phyloP scores from a whole-genome alignment of 2,329 filamentous ascomycete species.

The Colletotrichum filicis region DNA sequence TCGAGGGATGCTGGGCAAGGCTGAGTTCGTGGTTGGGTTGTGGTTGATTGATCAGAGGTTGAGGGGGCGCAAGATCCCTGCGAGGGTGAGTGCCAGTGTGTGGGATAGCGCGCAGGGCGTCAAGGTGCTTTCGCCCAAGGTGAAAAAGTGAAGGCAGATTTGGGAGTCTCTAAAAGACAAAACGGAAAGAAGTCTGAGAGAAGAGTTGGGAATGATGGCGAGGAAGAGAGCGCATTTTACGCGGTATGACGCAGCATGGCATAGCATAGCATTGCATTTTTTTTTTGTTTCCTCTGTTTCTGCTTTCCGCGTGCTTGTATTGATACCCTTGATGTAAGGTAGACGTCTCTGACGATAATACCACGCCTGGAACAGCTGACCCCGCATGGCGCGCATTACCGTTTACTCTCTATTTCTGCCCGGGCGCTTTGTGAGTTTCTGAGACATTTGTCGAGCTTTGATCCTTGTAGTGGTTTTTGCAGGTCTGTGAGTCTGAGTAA shows the following conservation, averaged over 20 bases:
- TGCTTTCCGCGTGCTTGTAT: constrained; percentile 12
- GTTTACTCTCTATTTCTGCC: too few relatives aligned
- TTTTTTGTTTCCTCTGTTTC: not conserved
- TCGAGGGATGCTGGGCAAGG: constrained; percentile 67
- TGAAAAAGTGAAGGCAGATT: constrained; percentile 25
- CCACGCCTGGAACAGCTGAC: too few relatives aligned
- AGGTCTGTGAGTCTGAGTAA: too few relatives aligned
- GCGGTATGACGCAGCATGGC: not conserved
- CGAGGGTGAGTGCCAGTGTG: constrained; percentile 76
- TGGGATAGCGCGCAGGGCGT: constrained; percentile 75
- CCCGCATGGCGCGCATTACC: too few relatives aligned
- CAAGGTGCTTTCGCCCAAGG: constrained; percentile 48
- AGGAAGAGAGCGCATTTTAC: not conserved
- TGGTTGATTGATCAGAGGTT: constrained; percentile 86
- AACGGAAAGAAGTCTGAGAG: not conserved
- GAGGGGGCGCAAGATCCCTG: constrained; percentile 81
- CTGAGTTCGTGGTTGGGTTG: constrained; percentile 85
- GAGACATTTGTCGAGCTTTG: too few relatives aligned
- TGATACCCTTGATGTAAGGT: constrained; percentile 22
- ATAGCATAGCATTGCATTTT: constrained; percentile 12
- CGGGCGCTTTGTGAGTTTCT: too few relatives aligned
- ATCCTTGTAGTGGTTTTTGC: too few relatives aligned
- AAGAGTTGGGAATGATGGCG: not conserved
- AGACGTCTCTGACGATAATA: not conserved
- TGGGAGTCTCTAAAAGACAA: too few relatives aligned